Conservation (phyloP, 352 stramenopile species). For the Phytopythium oedochilum region DNA sequence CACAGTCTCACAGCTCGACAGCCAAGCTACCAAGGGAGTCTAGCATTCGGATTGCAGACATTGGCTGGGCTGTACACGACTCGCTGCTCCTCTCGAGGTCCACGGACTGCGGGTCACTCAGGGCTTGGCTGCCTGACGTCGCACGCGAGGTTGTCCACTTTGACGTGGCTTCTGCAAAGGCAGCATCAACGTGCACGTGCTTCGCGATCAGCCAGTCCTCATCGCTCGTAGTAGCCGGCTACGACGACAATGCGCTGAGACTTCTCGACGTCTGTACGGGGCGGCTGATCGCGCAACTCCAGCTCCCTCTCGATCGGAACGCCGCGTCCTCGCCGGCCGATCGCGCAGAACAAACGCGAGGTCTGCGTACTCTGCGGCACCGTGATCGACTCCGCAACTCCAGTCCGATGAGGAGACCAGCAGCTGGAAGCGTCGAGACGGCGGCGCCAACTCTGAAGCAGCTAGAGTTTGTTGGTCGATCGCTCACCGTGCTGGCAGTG, state of each 20-base stretch:
- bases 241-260: constrained; percentile 40
- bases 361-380: constrained; percentile 1
- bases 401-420: neutral
- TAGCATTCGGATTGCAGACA: neutral
- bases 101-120: constrained; percentile 16
- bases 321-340: neutral
- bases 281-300: constrained; percentile 31
- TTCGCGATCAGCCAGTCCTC: constrained; percentile 28
- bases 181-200: constrained; percentile 15
- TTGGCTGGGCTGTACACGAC: constrained; percentile 22
- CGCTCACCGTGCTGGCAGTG: constrained; percentile 18
- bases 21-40: neutral
- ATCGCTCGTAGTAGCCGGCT: constrained; percentile 35
- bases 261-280: constrained; percentile 48
- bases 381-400: neutral
- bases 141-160: constrained; percentile 38
- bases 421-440: neutral
- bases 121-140: constrained; percentile 36
- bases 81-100: constrained; percentile 30
- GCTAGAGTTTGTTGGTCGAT: constrained; percentile 30
- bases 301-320: constrained; percentile 13
- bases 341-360: neutral
- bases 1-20: neutral
- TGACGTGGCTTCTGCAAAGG: constrained; percentile 11
- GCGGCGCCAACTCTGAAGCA: constrained; percentile 12